These are phyloP conservation scores for Puccinia sorghi DNA, from an alignment of 1,284 basidiomycete species.

Conservation along the genomic window DNA sequence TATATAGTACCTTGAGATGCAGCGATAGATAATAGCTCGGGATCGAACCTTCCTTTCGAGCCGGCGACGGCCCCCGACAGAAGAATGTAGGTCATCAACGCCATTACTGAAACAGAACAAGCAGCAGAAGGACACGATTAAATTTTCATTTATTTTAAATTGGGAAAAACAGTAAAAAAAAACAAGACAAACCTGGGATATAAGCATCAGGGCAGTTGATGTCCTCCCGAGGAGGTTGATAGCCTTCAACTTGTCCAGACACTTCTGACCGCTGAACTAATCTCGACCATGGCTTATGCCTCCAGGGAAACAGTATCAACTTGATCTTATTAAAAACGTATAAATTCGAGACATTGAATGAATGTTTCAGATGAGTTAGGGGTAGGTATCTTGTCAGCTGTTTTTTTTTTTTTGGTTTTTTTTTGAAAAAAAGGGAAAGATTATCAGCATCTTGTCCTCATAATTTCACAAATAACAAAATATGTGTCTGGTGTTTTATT, in stretches of 20 bases:
- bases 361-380: conserved; percentile 77
- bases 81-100: conserved; percentile 91
- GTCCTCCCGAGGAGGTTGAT: conserved; percentile 85
- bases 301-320: conserved; percentile 93
- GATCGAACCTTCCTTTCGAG: conserved; percentile 78
- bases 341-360: conserved; percentile 94
- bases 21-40: conserved; percentile 82
- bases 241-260: conserved; percentile 69
- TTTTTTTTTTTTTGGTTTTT: neutral
- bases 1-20: conserved; percentile 74
- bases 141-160: conserved; percentile 1
- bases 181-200: conserved; percentile 71
- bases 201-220: conserved; percentile 95
- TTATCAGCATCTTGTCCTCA: neutral
- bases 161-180: conserved; percentile 5
- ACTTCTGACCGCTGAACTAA: conserved; percentile 55
- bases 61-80: conserved; percentile 76
- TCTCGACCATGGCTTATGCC: conserved; percentile 63
- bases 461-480: neutral
- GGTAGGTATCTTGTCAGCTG: conserved; percentile 78
- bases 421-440: neutral
- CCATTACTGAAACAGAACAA: conserved; percentile 71
- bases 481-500: too few species aligned
- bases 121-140: neutral
- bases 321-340: conserved; percentile 90